Evolutionary conservation across 2,329 filamentous ascomycete species (phyloP), one percentile per base, ranked within the genome.

Genomic region (Fusarium sororula): DNA sequence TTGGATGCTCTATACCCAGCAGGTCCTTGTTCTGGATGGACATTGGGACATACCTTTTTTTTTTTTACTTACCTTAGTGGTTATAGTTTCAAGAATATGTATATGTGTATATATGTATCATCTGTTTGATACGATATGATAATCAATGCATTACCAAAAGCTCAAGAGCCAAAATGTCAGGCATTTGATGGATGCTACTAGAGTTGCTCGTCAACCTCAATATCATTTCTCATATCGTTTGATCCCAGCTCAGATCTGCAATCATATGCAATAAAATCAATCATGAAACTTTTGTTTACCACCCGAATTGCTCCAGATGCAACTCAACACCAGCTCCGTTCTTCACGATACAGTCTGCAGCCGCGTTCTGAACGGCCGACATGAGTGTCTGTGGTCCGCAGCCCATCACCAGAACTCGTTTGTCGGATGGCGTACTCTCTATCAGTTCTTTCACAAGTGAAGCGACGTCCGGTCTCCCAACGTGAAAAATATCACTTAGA

Each of bases 251-350:
- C 32, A 50, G 10, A 44, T 45, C 10, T 42, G 35, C 20, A 28
- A 37, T 39, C 18, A 51, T 14, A n/a, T 39, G 11, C 28, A 32
- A 28, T 8, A 32, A 42, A 20, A 35, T 20, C 22, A 39, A 37
- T 10, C 59, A 39, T 56, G 30, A 73, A 73, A 61, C 14, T 41
- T 32, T 8, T 17, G 15, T 24, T 78, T 70, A 85, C 84, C 84
- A 85, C 10, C 81, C 84, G 77, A 87, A 87, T 48, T 84, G 80
- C 78, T 88, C 86, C 59, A 84, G 85, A 78, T 88, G 85, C 20
- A 88, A 78, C 71, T 86, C 85, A 7, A 88, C 78, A 32, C 82
- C 82, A 5, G 85, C 84, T 3, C 85, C 85, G 13, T 81, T 79
- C 0, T 77, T 58, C 28, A 77, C 80, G 53, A 88, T 86, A 61